A percentile compares a stretch with the other conserved stretches of the same genome.
Conservation (phyloP, 1,284 basidiomycete species). For the Leccinum angustisporum region DNA sequence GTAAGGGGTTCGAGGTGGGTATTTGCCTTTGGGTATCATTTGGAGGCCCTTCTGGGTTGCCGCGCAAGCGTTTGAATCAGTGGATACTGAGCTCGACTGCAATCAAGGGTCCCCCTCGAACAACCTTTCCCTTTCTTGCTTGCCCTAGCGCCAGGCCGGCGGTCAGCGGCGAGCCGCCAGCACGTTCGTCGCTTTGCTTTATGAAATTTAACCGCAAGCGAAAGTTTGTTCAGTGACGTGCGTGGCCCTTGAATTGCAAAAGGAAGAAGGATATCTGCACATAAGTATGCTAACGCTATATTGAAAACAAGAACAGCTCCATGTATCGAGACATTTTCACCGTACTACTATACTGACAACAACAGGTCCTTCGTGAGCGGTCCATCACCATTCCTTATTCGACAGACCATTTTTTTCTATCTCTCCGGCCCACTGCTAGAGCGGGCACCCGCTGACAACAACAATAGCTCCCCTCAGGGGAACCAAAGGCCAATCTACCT, state of each 20-base stretch:
- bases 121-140: constrained; percentile 1
- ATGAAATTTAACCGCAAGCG: background rate
- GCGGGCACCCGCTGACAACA: constrained; percentile 28
- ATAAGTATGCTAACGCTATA: constrained; percentile 20
- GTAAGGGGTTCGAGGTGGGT: constrained; percentile 20
- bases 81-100: constrained; percentile 5
- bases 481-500: constrained; percentile 13
- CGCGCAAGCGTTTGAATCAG: background rate
- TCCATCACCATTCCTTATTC: constrained; percentile 26
- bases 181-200: constrained; percentile 7
- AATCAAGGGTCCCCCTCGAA: constrained; percentile 18
- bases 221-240: background rate
- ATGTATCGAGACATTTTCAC: constrained; percentile 25
- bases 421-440: constrained; percentile 34
- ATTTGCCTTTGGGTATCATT: background rate
- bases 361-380: constrained; percentile 29
- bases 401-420: constrained; percentile 16
- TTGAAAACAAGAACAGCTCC: constrained; percentile 27
- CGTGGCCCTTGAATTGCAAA: constrained; percentile 15
- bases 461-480: constrained; percentile 23
- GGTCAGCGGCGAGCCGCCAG: constrained; percentile 2
- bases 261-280: constrained; percentile 10
- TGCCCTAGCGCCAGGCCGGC: constrained; percentile 20
- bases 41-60: background rate
- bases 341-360: constrained; percentile 12